phyloP scores from a whole-genome alignment of 768 basidiomycete species.

The Boletus vermiculosoides region DNA sequence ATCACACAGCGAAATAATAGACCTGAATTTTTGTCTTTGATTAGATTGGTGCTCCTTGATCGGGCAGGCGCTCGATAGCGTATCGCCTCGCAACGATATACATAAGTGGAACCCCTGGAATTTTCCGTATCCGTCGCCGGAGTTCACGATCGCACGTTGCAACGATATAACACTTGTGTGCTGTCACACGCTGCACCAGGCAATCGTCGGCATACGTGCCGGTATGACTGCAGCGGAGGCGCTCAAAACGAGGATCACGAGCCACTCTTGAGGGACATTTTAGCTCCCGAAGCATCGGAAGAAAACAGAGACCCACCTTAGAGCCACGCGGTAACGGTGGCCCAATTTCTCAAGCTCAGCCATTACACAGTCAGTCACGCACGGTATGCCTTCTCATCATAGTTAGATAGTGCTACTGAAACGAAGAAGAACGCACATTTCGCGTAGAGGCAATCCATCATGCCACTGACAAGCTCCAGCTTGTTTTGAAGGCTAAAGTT shows the following conservation, averaged over 20 bases:
- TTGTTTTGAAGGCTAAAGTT: slow-evolving; percentile 99
- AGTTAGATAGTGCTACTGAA: slow-evolving; percentile 2
- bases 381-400: slow-evolving; percentile 77
- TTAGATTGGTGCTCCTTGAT: slow-evolving; percentile 80
- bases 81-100: slow-evolving; percentile 92
- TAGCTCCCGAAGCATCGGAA: background rate
- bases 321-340: slow-evolving; percentile 89
- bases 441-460: slow-evolving; percentile 99
- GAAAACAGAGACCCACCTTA: slow-evolving; percentile 58
- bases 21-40: background rate
- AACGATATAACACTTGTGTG: slow-evolving; percentile 95
- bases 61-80: slow-evolving; percentile 92
- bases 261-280: slow-evolving; percentile 68
- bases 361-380: slow-evolving; percentile 99
- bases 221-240: slow-evolving; percentile 85
- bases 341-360: slow-evolving; percentile 98
- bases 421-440: slow-evolving; percentile 64
- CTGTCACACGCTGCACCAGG: slow-evolving; percentile 90
- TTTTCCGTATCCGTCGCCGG: slow-evolving; percentile 85
- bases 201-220: slow-evolving; percentile 99
- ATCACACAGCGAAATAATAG: background rate
- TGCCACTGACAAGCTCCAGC: slow-evolving; percentile 90
- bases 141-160: slow-evolving; percentile 98
- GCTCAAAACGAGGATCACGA: slow-evolving; percentile 95
- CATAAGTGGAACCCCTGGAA: slow-evolving; percentile 94